Base-by-base conservation (phyloP, 805 yeast genomes). In the Soucietia sequanensis region DNA sequence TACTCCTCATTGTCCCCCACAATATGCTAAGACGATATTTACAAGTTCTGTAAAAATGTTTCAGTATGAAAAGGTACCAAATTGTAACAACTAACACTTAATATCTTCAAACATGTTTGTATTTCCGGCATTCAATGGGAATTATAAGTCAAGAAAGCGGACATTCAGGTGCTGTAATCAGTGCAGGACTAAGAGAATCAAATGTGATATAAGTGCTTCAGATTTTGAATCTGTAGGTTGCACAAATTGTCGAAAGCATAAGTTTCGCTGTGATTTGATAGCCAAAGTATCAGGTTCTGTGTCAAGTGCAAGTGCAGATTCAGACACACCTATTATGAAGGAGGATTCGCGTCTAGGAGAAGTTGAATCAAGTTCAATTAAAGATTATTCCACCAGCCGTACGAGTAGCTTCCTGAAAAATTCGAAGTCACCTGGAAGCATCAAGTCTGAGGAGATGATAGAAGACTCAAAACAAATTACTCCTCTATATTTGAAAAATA, bases 101-200 rank as follows among this genome's bases (percentile, higher is more conserved):
- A n/a, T n/a, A n/a, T n/a, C n/a, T n/a, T n/a, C 6, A 10, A 5
- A 25, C 11, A 59, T 60, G 68, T 54, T 50, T 43, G 66, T 59
- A 10, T 62, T 62, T 33, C 68, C 68, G 7, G 68, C 65, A 12
- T 58, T 60, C 33, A 54, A 62, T 37, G 40, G 53, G 27, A 60
- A 53, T 43, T 62, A 59, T 43, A 57, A 56, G 42, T 47, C 62
- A 9, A 39, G 68, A 24, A 60, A 61, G 42, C 41, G 68, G 15
- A 51, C 64, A 10, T 62, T 58, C 42, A 52, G 54, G 30, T 60
- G 65, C 43, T 62, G 68, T 37, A 43, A 53, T 18, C 47, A 39
- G 29, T 62, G 68, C 40, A 52, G 66, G 3, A 24, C 31, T 12
- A 55, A 51, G 32, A 39, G 64, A 23, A 43, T 54, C 23, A 55